Conservation (phyloP, 208 protist genomes). For the Tritrichomonas musculus region DNA sequence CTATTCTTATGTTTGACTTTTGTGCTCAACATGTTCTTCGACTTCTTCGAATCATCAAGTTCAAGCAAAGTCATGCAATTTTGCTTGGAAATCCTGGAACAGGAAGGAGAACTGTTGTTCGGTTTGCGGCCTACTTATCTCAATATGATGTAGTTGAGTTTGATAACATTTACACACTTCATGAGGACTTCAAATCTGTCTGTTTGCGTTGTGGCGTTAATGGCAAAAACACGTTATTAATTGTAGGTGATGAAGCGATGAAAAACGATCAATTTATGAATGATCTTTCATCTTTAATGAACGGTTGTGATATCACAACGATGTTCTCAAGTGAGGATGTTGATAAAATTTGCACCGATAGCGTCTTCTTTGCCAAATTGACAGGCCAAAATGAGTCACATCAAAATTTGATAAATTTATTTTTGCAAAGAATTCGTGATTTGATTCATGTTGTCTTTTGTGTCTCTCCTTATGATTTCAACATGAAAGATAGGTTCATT, state of each 20-base stretch:
- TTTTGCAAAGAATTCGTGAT: constrained; percentile 75
- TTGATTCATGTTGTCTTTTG: constrained; percentile 83
- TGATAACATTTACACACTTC: constrained; percentile 61
- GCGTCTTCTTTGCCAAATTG: constrained; percentile 39
- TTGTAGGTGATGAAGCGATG: constrained; percentile 81
- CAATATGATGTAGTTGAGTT: constrained; percentile 36
- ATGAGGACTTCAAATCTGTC: constrained; percentile 51
- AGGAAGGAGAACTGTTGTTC: constrained; percentile 82
- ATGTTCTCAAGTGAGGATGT: constrained; percentile 81
- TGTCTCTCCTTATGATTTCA: constrained; percentile 77
- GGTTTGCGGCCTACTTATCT: constrained; percentile 76
- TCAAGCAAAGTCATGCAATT: constrained; percentile 79
- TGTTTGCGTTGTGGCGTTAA: constrained; percentile 67
- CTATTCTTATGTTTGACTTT: too few species aligned
- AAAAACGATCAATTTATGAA: constrained; percentile 80
- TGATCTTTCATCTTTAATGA: constrained; percentile 91
- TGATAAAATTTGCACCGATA: constrained; percentile 66
- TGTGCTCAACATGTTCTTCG: constrained; percentile 65
- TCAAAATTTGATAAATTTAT: constrained; percentile 75
- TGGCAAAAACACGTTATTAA: constrained; percentile 79
- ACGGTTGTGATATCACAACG: constrained; percentile 85
- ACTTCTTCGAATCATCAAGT: constrained; percentile 81
- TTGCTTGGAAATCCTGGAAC: constrained; percentile 86
- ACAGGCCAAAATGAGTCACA: constrained; percentile 74
- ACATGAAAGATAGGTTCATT: constrained; percentile 74